A percentile compares a stretch with the other conserved stretches of the same genome.
Evolutionary conservation across 495 filamentous ascomycete species (phyloP).

Genomic region (Penicillium bialowiezense): DNA sequence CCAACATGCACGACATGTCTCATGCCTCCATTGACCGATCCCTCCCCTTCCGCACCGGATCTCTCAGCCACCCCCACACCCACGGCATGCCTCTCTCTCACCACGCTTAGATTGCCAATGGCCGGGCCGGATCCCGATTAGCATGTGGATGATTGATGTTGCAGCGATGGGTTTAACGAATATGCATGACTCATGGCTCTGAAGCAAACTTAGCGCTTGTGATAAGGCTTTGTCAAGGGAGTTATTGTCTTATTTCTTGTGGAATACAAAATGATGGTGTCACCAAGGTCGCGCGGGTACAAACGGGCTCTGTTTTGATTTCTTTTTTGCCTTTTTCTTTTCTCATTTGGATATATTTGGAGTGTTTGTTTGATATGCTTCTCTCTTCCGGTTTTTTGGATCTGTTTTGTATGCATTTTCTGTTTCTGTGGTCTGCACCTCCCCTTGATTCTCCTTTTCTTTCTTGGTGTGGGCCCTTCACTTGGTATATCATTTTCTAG

Average conservation of each 20-base stretch:
- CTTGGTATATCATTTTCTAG: slow-evolving; percentile 10
- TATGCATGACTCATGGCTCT: slow-evolving; percentile 27
- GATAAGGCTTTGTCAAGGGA: slow-evolving; percentile 19
- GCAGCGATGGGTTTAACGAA: slow-evolving; percentile 18
- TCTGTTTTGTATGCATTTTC: slow-evolving; percentile 1
- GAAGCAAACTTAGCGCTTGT: slow-evolving; percentile 17
- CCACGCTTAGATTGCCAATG: slow-evolving; percentile 15
- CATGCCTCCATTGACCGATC: slow-evolving; percentile 20
- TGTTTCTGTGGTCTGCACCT: slow-evolving; percentile 5
- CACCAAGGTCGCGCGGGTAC: too few species aligned
- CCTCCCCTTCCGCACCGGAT: slow-evolving; percentile 34
- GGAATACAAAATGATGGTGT: slow-evolving; percentile 15
- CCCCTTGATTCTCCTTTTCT: slow-evolving; percentile 1
- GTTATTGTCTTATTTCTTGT: slow-evolving; percentile 13
- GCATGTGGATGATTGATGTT: slow-evolving; percentile 2
- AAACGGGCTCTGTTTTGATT: too few species aligned
- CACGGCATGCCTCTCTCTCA: slow-evolving; percentile 26
- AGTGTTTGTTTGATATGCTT: slow-evolving; percentile 1
- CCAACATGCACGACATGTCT: slow-evolving; percentile 31
- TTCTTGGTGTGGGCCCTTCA: slow-evolving; percentile 1
- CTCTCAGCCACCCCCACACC: slow-evolving; percentile 30
- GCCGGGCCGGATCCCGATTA: slow-evolving; percentile 25
- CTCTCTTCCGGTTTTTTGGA: slow-evolving; percentile 5
- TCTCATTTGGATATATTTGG: slow-evolving; percentile 6
- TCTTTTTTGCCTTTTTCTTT: neutral